Evolutionary conservation across 176 grass and related monocot species (phyloP).

Genomic region (Aegilops bicornis): DNA sequence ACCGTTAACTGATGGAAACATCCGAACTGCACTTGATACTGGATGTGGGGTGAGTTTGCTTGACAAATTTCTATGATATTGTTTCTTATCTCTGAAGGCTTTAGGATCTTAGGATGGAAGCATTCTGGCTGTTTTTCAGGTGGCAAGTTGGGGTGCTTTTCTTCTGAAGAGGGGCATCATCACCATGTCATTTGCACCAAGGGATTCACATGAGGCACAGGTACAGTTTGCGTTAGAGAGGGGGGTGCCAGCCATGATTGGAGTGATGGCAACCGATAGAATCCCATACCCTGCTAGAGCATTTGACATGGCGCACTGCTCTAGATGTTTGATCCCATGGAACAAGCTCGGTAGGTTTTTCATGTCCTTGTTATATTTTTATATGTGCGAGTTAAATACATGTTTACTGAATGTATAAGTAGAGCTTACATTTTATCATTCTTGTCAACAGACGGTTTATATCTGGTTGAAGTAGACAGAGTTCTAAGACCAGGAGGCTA

Average conservation of each 20-base stretch:
- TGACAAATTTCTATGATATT: conserved; percentile 4
- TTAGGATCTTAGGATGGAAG: conserved; percentile 7
- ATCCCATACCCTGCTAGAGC: conserved; percentile 80
- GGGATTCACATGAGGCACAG: conserved; percentile 84
- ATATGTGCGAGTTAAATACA: no score
- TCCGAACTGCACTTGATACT: conserved; percentile 83
- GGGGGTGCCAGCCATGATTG: conserved; percentile 84
- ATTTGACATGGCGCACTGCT: conserved; percentile 93
- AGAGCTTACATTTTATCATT: neutral
- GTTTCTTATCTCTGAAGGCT: neutral
- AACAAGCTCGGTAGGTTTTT: conserved; percentile 56
- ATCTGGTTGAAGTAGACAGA: conserved; percentile 84
- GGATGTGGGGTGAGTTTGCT: conserved; percentile 72
- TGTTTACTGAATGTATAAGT: neutral
- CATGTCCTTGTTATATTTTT: neutral
- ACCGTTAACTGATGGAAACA: conserved; percentile 57
- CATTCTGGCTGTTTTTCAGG: conserved; percentile 32
- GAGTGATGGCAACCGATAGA: conserved; percentile 65
- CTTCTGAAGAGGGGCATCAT: conserved; percentile 73
- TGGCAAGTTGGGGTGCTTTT: conserved; percentile 93
- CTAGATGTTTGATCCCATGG: conserved; percentile 92
- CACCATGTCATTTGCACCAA: conserved; percentile 91
- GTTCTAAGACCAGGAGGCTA: conserved; percentile 84
- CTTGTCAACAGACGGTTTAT: conserved; percentile 51
- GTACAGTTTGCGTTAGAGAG: conserved; percentile 88